A percentile compares a stretch with the other conserved stretches of the same genome.
These are phyloP conservation scores for Aquilaria malaccensis DNA, from an alignment of 345 rosid species.

Conservation along the genomic window DNA sequence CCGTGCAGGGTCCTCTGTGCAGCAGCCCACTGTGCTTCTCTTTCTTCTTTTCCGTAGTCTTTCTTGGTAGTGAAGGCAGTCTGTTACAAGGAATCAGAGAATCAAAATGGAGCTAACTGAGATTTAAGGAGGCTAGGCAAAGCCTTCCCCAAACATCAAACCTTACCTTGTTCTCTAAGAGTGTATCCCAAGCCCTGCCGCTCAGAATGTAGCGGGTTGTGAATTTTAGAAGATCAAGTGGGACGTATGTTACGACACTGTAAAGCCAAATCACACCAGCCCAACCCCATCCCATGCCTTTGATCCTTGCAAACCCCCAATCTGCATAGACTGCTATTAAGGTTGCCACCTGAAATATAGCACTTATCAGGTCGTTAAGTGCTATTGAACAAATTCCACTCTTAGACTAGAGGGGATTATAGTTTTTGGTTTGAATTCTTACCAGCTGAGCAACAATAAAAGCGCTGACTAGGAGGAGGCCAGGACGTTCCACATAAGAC, in stretches of 20 bases:
- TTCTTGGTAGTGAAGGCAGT: conserved; percentile 90
- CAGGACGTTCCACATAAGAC: conserved; percentile 78
- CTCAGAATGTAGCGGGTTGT: conserved; percentile 58
- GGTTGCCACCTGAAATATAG: conserved; percentile 55
- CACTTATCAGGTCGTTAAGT: not conserved
- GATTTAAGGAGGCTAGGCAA: not conserved
- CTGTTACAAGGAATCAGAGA: conserved; percentile 19
- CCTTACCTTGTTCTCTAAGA: conserved; percentile 72
- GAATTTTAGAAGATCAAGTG: conserved; percentile 74
- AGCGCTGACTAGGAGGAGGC: conserved; percentile 52
- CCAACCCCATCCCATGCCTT: conserved; percentile 95
- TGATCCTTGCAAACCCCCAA: conserved; percentile 60
- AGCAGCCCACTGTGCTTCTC: conserved; percentile 95
- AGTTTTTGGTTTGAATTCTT: conserved; percentile 12
- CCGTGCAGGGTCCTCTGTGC: conserved; percentile 95
- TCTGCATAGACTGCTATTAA: conserved; percentile 76
- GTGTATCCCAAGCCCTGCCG: conserved; percentile 82
- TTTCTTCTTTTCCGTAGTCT: conserved; percentile 84
- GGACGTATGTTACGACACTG: conserved; percentile 61
- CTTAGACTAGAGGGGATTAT: not conserved
- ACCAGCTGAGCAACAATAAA: conserved; percentile 77
- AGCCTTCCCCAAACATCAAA: not conserved
- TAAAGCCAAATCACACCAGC: conserved; percentile 94
- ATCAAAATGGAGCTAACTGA: not conserved
- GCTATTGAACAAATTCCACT: not conserved